These are phyloP conservation scores for Agaricus sinodeliciosus DNA, from an alignment of 768 basidiomycete species.

Conservation along the genomic window DNA sequence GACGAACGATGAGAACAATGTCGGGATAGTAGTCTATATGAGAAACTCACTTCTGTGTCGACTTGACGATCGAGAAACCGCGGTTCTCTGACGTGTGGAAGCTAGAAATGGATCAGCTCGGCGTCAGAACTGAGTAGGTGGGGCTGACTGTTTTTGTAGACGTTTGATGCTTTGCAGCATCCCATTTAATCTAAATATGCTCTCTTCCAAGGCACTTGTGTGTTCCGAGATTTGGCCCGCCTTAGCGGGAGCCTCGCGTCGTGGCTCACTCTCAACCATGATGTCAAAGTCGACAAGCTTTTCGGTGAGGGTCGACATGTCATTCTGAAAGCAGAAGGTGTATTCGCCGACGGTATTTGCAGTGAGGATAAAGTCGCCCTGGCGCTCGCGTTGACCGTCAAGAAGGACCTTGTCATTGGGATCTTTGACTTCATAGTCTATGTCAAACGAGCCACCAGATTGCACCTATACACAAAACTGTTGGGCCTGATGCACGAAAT, in stretches of 20 bases:
- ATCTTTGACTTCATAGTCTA: slow-evolving; percentile 90
- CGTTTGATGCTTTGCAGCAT: slow-evolving; percentile 87
- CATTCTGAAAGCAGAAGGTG: slow-evolving; percentile 97
- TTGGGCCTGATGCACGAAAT: neutral
- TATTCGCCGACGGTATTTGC: slow-evolving; percentile 90
- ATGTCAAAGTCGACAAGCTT: slow-evolving; percentile 95
- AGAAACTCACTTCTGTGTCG: slow-evolving; percentile 68
- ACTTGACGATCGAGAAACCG: slow-evolving; percentile 88
- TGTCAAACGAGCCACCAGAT: slow-evolving; percentile 95
- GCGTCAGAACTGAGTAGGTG: neutral
- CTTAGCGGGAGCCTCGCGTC: slow-evolving; percentile 84
- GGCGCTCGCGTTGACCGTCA: slow-evolving; percentile 82
- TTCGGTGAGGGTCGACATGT: slow-evolving; percentile 90
- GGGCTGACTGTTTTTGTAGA: slow-evolving; percentile 88
- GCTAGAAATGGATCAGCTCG: slow-evolving; percentile 31
- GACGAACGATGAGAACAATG: neutral
- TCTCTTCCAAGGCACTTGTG: slow-evolving; percentile 91
- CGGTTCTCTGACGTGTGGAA: slow-evolving; percentile 93
- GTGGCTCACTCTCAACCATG: slow-evolving; percentile 97
- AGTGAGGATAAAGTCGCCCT: slow-evolving; percentile 96
- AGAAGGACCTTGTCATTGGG: slow-evolving; percentile 85
- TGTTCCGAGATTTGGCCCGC: slow-evolving; percentile 87
- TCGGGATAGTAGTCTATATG: neutral
- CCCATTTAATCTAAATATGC: slow-evolving; percentile 84
- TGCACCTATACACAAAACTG: slow-evolving; percentile 57